Conservation (phyloP, 2,329 filamentous ascomycete genomes). For the Ambrosiella cleistominuta region DNA sequence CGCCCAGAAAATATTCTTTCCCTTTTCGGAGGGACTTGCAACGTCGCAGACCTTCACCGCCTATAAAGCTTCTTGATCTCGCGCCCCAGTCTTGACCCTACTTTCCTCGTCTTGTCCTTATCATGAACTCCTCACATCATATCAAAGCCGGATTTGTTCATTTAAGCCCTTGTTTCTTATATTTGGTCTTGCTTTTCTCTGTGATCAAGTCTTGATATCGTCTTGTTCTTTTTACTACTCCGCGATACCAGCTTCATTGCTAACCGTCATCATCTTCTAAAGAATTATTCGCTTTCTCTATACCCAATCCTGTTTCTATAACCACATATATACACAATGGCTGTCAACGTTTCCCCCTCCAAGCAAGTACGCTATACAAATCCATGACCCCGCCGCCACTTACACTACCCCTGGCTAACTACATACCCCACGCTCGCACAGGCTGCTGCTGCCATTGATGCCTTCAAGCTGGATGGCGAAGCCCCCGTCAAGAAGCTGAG, state of each 20-base stretch:
- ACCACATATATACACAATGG: constrained; percentile 33
- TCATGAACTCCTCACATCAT: neutral
- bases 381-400: neutral
- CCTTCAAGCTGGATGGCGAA: constrained; percentile 71
- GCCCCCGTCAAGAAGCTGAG: constrained; percentile 69
- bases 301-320: neutral
- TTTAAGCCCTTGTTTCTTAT: neutral
- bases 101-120: neutral
- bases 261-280: neutral
- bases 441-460: constrained; percentile 74
- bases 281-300: neutral
- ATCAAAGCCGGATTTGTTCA: neutral
- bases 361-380: constrained; percentile 31
- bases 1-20: neutral
- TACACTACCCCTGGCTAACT: neutral
- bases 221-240: neutral
- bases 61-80: neutral
- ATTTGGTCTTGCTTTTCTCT: neutral
- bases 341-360: constrained; percentile 48
- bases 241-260: neutral
- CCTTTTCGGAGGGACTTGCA: neutral
- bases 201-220: neutral
- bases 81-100: neutral
- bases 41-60: neutral
- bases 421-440: constrained; percentile 22